Percentiles rank a stretch among this genome's conserved stretches.
phyloP scores from a whole-genome alignment of 805 yeast species.

The Crinitomyces ghanaensis region DNA sequence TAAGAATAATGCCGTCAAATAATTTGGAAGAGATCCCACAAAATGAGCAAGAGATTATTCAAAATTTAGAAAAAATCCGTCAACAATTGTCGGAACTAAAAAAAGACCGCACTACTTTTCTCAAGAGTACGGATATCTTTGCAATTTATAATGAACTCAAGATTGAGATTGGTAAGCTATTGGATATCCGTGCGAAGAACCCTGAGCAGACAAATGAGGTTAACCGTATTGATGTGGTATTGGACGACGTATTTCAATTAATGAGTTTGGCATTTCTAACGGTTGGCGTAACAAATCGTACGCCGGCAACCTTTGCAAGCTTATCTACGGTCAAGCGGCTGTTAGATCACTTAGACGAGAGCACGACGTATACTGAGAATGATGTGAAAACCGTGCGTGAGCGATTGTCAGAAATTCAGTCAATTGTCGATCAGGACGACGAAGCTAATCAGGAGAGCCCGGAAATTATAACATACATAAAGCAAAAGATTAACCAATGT shows the following conservation, averaged over 20 bases:
- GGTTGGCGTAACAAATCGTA: constrained; percentile 79
- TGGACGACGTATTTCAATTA: constrained; percentile 85
- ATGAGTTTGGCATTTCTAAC: constrained; percentile 80
- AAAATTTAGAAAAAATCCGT: constrained; percentile 21
- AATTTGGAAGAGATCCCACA: constrained; percentile 9
- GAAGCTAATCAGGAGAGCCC: constrained; percentile 30
- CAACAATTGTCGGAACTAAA: constrained; percentile 21
- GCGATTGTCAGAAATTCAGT: constrained; percentile 58
- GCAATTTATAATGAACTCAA: constrained; percentile 20
- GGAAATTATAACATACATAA: constrained; percentile 50
- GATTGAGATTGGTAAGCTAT: constrained; percentile 22
- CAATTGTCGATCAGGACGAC: constrained; percentile 41
- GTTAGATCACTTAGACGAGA: constrained; percentile 70
- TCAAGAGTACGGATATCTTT: constrained; percentile 25
- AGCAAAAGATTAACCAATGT: constrained; percentile 57
- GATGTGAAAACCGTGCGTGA: constrained; percentile 70
- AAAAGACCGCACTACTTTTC: constrained; percentile 25
- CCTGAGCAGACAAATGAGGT: constrained; percentile 23
- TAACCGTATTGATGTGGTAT: constrained; percentile 49
- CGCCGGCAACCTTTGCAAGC: constrained; percentile 91
- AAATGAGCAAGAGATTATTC: constrained; percentile 22
- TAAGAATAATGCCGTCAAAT: too few relatives aligned
- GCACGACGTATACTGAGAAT: constrained; percentile 70
- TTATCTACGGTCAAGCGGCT: constrained; percentile 76
- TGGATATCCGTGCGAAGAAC: constrained; percentile 21